phyloP scores from a whole-genome alignment of 2,329 filamentous ascomycete genomes.

The Paecilomyces sp. region DNA sequence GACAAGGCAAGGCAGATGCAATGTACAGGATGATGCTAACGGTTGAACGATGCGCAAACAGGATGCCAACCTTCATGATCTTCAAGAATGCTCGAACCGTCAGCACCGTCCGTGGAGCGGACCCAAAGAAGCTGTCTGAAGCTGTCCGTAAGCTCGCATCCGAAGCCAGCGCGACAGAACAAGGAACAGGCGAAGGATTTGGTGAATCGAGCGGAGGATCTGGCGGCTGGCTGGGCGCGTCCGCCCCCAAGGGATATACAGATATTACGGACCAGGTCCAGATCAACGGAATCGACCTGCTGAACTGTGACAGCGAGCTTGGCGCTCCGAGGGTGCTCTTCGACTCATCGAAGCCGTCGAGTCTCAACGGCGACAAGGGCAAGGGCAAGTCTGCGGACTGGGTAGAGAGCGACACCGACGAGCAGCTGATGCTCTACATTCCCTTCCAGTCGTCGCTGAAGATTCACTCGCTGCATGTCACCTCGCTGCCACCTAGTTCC shows the following conservation, averaged over 20 bases:
- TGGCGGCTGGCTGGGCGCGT: slow-evolving; percentile 63
- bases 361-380: slow-evolving; percentile 38
- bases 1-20: not conserved
- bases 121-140: slow-evolving; percentile 62
- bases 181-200: slow-evolving; percentile 34
- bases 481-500: slow-evolving; percentile 58
- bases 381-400: slow-evolving; percentile 64
- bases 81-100: slow-evolving; percentile 65
- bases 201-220: slow-evolving; percentile 38
- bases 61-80: slow-evolving; percentile 87
- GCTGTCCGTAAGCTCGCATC: slow-evolving; percentile 64
- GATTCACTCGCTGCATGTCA: slow-evolving; percentile 80
- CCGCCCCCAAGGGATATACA: slow-evolving; percentile 69
- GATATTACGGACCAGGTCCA: slow-evolving; percentile 83
- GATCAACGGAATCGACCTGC: slow-evolving; percentile 68
- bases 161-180: slow-evolving; percentile 50
- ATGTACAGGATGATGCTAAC: not conserved
- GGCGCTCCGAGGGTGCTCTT: slow-evolving; percentile 70
- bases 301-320: slow-evolving; percentile 76
- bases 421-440: slow-evolving; percentile 88
- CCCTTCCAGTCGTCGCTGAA: slow-evolving; percentile 86
- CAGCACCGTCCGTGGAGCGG: slow-evolving; percentile 66
- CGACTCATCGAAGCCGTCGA: slow-evolving; percentile 58
- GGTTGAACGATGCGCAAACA: slow-evolving; percentile 15
- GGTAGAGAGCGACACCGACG: slow-evolving; percentile 94